Base-by-base conservation (phyloP, 257 asterid species). In the Penstemon barbatus region DNA sequence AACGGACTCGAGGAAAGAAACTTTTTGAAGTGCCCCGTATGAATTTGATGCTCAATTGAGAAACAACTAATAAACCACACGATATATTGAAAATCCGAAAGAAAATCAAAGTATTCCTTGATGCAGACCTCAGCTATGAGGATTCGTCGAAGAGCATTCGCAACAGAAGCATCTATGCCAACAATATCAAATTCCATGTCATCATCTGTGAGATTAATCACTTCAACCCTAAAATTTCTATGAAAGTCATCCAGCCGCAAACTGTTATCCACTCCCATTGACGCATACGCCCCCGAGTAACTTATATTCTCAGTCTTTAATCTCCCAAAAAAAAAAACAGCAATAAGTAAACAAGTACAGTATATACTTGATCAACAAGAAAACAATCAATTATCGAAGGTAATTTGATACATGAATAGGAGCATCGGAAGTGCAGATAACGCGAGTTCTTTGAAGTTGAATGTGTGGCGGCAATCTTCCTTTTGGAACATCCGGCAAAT, bases 71-170 rank as follows among this genome's bases (percentile, higher is more conserved):
- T 8, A 56, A 10, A 56, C 8, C 61, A 57, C 40, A 40, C 19
- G 41, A 4, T n/a, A 41, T 7, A 67, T n/a, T 44, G 45, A 50
- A 56, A 52, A 70, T 12, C 7, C 41, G 64, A 58, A 12, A 61
- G 49, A 12, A 6, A 72, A 42, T 7, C 57, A 33, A 68, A 5
- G 3, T 57, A 15, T 12, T 55, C 19, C 15, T 9, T 0, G 58
- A 19, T 1, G 10, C 71, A 39, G 50, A 94, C 99, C 92, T 94
- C 99, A 19, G 99, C 78, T 58, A 94, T 86, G 64, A 94, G 97
- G 50, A 94, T 94, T 74, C 99, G 85, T 42, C 97, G 93, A 59
- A 89, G 91, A 54, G 99, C 97, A 61, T 94, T 94, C 36, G 93
- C 99, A 67, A 94, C 63, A 25, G 99, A 78, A 57, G 93, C 87